Evolutionary conservation across 2,329 filamentous ascomycete species (phyloP), one percentile per base, ranked within the genome.

Genomic region (Aspergillus quadricinctus): DNA sequence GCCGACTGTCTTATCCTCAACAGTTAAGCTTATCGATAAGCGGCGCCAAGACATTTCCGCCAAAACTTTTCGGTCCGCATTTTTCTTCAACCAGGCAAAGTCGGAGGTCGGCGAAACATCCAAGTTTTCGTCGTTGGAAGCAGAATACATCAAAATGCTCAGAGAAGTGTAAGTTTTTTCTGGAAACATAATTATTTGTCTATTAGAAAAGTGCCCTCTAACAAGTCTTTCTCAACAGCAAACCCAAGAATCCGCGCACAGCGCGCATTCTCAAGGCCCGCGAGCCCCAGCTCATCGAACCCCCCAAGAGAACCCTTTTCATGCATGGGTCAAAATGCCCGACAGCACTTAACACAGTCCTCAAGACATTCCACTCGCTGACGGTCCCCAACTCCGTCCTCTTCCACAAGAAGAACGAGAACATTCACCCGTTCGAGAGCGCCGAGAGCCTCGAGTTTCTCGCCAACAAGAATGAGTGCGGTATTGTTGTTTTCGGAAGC

Each of bases 181-280:
- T 4, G 14, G 4, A 49, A 9, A 2, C 14, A 14, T 5, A 17
- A 17, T 17, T n/a, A 1, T 37, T 17, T 29, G 14, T 52, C 7
- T 21, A 17, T 48, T 8, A 31, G 11, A 11, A 25, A 6, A 52
- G 49, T 28, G 35, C 46, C 50, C 11, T 58, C 55, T 55, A 29
- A 52, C 43, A 19, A 55, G 55, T 59, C 31, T 57, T 51, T 58
- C 45, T 40, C 14, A 17, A n/a, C 52, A 87, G 84, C 61, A 87
- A 87, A 78, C 84, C 88, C 57, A 86, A 87, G 68, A 90, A 87
- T 77, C 92, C 93, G 66, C 92, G 94, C 80, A 94, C 92, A 57
- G 96, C 96, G 82, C 88, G 94, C 67, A 92, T 90, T 62, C 87
- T 97, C 71, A 94, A 96, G 74, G 93, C 95, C 77, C 89, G 90